Base-by-base conservation (phyloP, 192 early-diverging fungal genomes). In the Geranomyces variabilis region DNA sequence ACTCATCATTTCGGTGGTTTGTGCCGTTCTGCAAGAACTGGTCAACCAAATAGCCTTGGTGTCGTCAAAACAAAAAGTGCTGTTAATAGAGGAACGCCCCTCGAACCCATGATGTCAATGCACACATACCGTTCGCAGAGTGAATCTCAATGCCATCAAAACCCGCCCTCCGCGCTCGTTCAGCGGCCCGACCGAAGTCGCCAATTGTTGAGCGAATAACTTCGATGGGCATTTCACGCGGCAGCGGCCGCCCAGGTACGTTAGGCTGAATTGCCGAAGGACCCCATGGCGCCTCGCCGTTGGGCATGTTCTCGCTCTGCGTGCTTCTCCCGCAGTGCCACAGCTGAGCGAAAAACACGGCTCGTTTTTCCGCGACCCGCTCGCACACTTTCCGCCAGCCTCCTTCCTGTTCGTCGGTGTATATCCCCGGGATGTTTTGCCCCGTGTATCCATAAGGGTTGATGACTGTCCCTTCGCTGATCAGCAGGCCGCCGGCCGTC, bases 1-100 rank as follows among this genome's bases (percentile, higher is more conserved):
- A 99, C 59, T 91, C 64, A 74, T 99, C 97, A 0, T 90, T 91
- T 60, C 97, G 90, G 34, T 84, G 67, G 81, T 98, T 97, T 66
- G 88, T 82, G 21, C 91, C 93, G 21, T 26, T 19, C 30, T 31
- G 30, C 28, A 96, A 71, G 71, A 97, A 96, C 71, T 90, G 81
- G 77, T 90, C 85, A 55, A 93, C 70, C n/a, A 97, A 77, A 75
- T 96, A 97, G 2, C 97, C n/a, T n/a, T n/a, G n/a, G n/a, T n/a
- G n/a, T n/a, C n/a, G n/a, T n/a, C n/a, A n/a, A n/a, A n/a, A 95
- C 76, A 97, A 12, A 47, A 47, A 47, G 19, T 47, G n/a, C n/a
- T n/a, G n/a, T n/a, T n/a, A n/a, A n/a, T n/a, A n/a, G n/a, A n/a
- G n/a, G n/a, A n/a, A n/a, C n/a, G n/a, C n/a, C n/a, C n/a, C n/a